Evolutionary conservation across 352 stramenopile genomes (phyloP).

Genomic region (Ochromonadaceae sp.): DNA sequence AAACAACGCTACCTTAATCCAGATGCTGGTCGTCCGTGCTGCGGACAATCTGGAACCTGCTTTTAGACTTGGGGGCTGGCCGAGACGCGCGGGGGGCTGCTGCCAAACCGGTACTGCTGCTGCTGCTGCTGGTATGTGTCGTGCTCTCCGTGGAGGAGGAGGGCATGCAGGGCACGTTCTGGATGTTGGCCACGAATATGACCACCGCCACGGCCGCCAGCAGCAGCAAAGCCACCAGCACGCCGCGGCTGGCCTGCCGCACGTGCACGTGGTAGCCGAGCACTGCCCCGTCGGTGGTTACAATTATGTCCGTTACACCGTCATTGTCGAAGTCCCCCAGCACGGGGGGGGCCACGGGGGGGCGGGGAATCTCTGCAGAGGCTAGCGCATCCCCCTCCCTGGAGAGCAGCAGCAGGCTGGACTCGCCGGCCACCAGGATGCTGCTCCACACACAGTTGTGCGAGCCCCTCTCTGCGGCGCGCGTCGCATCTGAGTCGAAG

Average conservation of each 20-base stretch:
- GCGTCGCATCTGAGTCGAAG: neutral
- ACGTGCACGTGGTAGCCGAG: neutral
- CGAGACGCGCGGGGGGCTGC: too few species aligned
- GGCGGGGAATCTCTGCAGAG: neutral
- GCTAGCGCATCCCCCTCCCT: neutral
- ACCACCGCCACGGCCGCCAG: too few species aligned
- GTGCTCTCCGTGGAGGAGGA: too few species aligned
- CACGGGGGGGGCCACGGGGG: neutral
- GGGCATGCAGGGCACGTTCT: too few species aligned
- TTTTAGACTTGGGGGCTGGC: too few species aligned
- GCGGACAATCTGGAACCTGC: too few species aligned
- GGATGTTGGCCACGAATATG: too few species aligned
- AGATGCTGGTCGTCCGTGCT: too few species aligned
- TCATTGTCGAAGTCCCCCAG: neutral
- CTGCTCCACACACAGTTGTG: neutral
- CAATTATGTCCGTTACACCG: neutral
- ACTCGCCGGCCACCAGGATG: neutral
- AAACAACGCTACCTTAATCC: too few species aligned
- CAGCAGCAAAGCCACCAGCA: neutral
- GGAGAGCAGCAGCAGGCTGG: neutral
- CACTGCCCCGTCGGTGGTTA: neutral
- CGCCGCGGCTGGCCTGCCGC: neutral
- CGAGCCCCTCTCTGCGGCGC: neutral
- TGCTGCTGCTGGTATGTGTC: too few species aligned
- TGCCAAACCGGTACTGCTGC: too few species aligned